Conservation (phyloP, 2,329 filamentous ascomycete species). For the Blumeriella jaapii region DNA sequence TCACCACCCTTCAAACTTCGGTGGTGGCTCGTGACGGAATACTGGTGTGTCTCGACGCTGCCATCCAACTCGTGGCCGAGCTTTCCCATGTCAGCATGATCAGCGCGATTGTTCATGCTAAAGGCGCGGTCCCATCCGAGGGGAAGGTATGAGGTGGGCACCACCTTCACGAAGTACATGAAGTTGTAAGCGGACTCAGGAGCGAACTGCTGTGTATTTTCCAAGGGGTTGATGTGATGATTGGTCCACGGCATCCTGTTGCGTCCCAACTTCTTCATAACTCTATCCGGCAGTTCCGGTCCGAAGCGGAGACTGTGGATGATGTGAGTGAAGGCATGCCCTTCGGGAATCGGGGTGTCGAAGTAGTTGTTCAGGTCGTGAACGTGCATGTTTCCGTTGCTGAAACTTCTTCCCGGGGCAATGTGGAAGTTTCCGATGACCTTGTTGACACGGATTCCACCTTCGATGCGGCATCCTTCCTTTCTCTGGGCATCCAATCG, state of each 20-base stretch:
- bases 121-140: slow-evolving; percentile 61
- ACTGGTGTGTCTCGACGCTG: slow-evolving; percentile 95
- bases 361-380: slow-evolving; percentile 97
- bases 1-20: slow-evolving; percentile 74
- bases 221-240: slow-evolving; percentile 86
- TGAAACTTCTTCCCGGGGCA: slow-evolving; percentile 91
- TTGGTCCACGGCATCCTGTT: slow-evolving; percentile 61
- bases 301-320: slow-evolving; percentile 90
- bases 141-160: slow-evolving; percentile 87
- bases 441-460: slow-evolving; percentile 89
- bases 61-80: slow-evolving; percentile 58
- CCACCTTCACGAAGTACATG: slow-evolving; percentile 99
- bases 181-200: slow-evolving; percentile 82
- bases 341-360: slow-evolving; percentile 53
- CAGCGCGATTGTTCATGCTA: slow-evolving; percentile 28
- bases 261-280: slow-evolving; percentile 47
- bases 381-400: slow-evolving; percentile 91
- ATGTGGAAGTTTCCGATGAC: slow-evolving; percentile 98
- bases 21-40: slow-evolving; percentile 95
- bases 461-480: slow-evolving; percentile 92
- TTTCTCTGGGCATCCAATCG: slow-evolving; percentile 75
- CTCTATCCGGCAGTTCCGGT: slow-evolving; percentile 69
- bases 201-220: slow-evolving; percentile 65
- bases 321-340: slow-evolving; percentile 79
- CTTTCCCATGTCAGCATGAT: slow-evolving; percentile 52